Evolutionary conservation across 306 rosid species (phyloP).

Genomic region (Comarum palustre): DNA sequence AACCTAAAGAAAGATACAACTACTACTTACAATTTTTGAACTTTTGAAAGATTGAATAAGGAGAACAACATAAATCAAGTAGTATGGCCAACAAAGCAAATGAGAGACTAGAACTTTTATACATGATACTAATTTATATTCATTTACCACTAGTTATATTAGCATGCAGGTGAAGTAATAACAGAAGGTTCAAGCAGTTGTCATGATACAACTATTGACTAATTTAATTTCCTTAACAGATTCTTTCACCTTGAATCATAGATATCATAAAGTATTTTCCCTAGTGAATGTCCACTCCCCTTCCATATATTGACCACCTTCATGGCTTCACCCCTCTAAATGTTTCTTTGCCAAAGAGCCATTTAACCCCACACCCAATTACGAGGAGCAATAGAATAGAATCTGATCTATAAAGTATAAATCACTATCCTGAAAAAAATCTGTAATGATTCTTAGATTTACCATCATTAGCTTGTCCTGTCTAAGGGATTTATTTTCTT

Average conservation of each 20-base stretch:
- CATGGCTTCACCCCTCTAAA: neutral
- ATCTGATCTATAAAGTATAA: neutral
- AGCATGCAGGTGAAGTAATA: neutral
- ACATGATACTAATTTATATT: neutral
- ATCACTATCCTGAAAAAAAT: neutral
- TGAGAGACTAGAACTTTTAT: neutral
- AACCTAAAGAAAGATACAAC: conserved; percentile 38
- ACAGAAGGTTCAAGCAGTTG: neutral
- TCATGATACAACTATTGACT: neutral
- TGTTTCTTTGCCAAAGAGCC: neutral
- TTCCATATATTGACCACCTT: neutral
- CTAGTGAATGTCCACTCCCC: neutral
- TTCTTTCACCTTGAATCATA: neutral
- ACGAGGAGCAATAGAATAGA: neutral
- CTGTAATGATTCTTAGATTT: neutral
- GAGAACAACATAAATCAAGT: neutral
- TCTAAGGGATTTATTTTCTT: neutral
- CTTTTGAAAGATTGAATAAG: neutral
- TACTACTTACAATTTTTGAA: neutral
- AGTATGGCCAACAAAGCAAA: neutral
- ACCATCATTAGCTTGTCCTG: neutral
- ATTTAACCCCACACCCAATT: no score
- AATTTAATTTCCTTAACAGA: neutral
- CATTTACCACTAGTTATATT: neutral
- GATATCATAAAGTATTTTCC: neutral